phyloP scores from a whole-genome alignment of 768 basidiomycete genomes.

The Lactarius vividus region DNA sequence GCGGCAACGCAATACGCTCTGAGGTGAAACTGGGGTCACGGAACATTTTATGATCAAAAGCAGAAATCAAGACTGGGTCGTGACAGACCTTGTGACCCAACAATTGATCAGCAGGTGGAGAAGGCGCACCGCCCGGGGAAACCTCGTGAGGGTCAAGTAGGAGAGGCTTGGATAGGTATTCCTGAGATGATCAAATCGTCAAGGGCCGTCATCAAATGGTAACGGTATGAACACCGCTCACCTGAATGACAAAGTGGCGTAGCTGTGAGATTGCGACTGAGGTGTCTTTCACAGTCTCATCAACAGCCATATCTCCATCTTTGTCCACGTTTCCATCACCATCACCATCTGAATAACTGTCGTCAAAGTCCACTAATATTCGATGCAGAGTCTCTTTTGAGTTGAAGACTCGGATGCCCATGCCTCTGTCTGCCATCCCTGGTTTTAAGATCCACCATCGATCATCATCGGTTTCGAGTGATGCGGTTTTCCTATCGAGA shows the following conservation, averaged over 20 bases:
- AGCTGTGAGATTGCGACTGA: slow-evolving; percentile 81
- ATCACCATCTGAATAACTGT: slow-evolving; percentile 48
- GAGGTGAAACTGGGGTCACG: slow-evolving; percentile 74
- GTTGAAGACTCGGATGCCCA: slow-evolving; percentile 90
- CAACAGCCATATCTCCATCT: slow-evolving; percentile 31
- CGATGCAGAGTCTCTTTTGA: slow-evolving; percentile 63
- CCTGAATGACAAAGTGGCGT: slow-evolving; percentile 96
- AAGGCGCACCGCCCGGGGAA: slow-evolving; percentile 32
- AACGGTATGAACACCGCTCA: slow-evolving; percentile 33
- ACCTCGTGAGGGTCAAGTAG: slow-evolving; percentile 67
- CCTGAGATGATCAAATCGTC: slow-evolving; percentile 45
- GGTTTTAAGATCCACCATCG: slow-evolving; percentile 97
- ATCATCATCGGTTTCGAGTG: slow-evolving; percentile 13
- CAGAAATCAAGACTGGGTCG: no score
- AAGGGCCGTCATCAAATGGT: slow-evolving; percentile 9
- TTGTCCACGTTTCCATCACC: slow-evolving; percentile 32
- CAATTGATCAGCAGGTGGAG: slow-evolving; percentile 30
- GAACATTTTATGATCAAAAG: no score
- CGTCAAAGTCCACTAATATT: slow-evolving; percentile 84
- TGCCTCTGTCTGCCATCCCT: slow-evolving; percentile 94
- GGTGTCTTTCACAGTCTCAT: slow-evolving; percentile 36
- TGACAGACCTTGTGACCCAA: slow-evolving; percentile 59
- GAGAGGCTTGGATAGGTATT: slow-evolving; percentile 78
- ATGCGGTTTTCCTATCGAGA: slow-evolving; percentile 41
- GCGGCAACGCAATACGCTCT: slow-evolving; percentile 82